Evolutionary conservation across 495 filamentous ascomycete genomes (phyloP).

Genomic region (Aspergillus kassunensis): DNA sequence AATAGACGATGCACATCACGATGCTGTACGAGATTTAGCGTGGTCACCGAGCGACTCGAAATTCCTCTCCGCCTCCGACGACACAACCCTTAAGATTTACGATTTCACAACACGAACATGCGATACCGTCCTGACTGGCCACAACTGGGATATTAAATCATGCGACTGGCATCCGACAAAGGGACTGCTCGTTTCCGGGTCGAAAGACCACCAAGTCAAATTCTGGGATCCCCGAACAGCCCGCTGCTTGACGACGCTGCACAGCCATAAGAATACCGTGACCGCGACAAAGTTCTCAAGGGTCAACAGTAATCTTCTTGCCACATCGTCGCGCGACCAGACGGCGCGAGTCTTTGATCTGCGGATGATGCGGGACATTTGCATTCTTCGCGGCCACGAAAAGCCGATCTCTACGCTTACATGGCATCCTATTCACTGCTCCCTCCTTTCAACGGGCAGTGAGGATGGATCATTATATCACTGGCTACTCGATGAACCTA

Average conservation of each 20-base stretch:
- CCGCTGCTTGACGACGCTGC: slow-evolving; percentile 85
- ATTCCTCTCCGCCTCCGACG: slow-evolving; percentile 94
- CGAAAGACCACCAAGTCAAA: slow-evolving; percentile 95
- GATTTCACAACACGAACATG: slow-evolving; percentile 85
- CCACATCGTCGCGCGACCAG: slow-evolving; percentile 88
- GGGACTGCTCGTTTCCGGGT: slow-evolving; percentile 90
- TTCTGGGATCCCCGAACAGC: slow-evolving; percentile 94
- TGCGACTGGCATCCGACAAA: slow-evolving; percentile 98
- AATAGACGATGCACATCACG: slow-evolving; percentile 84
- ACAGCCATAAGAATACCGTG: slow-evolving; percentile 96
- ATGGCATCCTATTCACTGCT: slow-evolving; percentile 90
- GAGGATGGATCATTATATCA: slow-evolving; percentile 85
- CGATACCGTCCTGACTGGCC: slow-evolving; percentile 77
- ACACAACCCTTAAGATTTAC: slow-evolving; percentile 88
- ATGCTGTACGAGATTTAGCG: slow-evolving; percentile 86
- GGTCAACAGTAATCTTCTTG: slow-evolving; percentile 74
- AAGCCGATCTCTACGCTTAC: slow-evolving; percentile 89
- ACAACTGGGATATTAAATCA: slow-evolving; percentile 93
- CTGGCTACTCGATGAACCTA: slow-evolving; percentile 89
- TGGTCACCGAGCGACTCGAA: slow-evolving; percentile 92
- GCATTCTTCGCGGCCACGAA: slow-evolving; percentile 84
- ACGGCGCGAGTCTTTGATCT: slow-evolving; percentile 90
- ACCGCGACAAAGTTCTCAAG: slow-evolving; percentile 85
- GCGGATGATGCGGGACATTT: slow-evolving; percentile 96
- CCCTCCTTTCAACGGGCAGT: slow-evolving; percentile 85